Base-by-base conservation (phyloP, 495 filamentous ascomycete species). In the Sporormia fimetaria region DNA sequence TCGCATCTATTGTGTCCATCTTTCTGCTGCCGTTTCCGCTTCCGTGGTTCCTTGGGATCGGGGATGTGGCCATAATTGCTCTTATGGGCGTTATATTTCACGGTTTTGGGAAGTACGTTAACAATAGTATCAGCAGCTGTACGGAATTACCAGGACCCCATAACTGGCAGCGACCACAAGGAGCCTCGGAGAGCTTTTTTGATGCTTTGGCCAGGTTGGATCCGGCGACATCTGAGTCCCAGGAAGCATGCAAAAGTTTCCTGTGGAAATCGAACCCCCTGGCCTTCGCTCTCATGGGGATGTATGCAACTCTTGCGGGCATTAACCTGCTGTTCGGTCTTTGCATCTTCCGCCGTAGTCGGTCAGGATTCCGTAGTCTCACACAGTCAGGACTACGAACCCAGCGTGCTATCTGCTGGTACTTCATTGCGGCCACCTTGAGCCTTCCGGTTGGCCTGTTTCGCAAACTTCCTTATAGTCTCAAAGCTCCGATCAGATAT, bases 141-240 rank as follows among this genome's bases (percentile, higher is more conserved):
- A 20, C 23, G 8, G 15, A 31, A 7, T n/a, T n/a, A 4, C 11
- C 21, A 3, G 33, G 27, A 2, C 39, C 44, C 3, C 42, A 53
- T 21, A 15, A 42, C 9, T 53, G 38, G 33, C 40, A 44, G 24
- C 36, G 35, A 1, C 44, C 50, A 0, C 14, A 34, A 6, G 44
- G 44, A 0, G 33, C 44, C 7, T 43, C 38, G 23, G 42, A 47
- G 29, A 47, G 43, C 40, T 53, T 53, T 40, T 53, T 53, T 25
- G 38, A 40, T 10, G 34, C 38, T 4, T 24, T 44, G 4, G 50
- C 42, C 4, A 21, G 40, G 17, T 40, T 53, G 2, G 49, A 53
- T 22, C 24, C 50, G 5, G 44, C 44, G 6, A 21, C 16, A 14
- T 38, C 40, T 1, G 22, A 20, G 6, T 15, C 42, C 16, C 42